Evolutionary conservation across 2,329 filamentous ascomycete species (phyloP).

Genomic region (Chaetomium globosum): DNA sequence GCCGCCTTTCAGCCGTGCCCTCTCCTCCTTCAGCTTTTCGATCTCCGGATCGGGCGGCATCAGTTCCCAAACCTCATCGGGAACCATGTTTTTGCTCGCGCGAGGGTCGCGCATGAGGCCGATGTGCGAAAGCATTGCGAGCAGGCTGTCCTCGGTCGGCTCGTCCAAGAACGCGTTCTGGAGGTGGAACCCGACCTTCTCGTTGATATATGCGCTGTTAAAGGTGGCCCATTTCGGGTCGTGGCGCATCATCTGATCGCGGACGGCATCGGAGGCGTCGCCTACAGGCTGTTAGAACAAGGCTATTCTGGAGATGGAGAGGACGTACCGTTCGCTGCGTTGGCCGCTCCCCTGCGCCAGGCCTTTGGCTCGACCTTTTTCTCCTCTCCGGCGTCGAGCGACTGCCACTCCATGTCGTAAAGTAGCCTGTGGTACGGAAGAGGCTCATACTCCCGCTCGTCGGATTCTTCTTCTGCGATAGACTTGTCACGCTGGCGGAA

Average conservation of each 20-base stretch:
- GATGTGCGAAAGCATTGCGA: conserved; percentile 35
- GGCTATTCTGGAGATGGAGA: not conserved
- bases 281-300: conserved; percentile 30
- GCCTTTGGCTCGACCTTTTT: conserved; percentile 24
- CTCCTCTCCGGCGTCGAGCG: conserved; percentile 29
- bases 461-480: conserved; percentile 13
- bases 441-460: not conserved
- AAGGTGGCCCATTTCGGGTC: conserved; percentile 39
- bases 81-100: conserved; percentile 39
- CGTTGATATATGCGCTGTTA: conserved; percentile 38
- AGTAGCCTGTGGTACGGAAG: conserved; percentile 30
- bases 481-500: conserved; percentile 31
- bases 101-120: conserved; percentile 39
- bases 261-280: conserved; percentile 33
- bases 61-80: conserved; percentile 37
- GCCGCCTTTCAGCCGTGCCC: conserved; percentile 37
- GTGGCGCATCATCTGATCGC: conserved; percentile 40
- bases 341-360: conserved; percentile 32
- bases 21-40: conserved; percentile 32
- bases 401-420: conserved; percentile 29
- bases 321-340: conserved; percentile 35
- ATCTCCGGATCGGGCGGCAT: conserved; percentile 39
- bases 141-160: conserved; percentile 34
- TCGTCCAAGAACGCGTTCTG: conserved; percentile 40
- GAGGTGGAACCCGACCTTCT: conserved; percentile 39